Conservation (phyloP, 305 asterid genomes). For the Solanum hybrid region DNA sequence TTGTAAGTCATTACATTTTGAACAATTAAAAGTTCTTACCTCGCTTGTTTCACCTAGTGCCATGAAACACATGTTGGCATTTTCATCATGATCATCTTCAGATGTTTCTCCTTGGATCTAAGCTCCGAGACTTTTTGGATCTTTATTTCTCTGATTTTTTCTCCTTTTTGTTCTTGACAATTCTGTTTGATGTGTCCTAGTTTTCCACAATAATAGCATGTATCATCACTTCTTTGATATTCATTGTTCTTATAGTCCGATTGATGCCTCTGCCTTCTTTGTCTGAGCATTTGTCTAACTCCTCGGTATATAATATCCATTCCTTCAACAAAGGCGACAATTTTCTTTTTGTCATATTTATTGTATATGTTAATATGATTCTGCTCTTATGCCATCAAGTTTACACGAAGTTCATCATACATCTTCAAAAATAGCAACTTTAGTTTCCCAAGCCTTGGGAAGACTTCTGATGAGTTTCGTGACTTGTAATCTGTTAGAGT, state of each 20-base stretch:
- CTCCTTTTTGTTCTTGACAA: too few species aligned
- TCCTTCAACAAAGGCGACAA: neutral
- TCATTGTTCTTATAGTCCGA: too few species aligned
- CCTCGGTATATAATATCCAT: neutral
- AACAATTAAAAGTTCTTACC: neutral
- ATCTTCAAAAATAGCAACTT: neutral
- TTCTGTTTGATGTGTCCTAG: too few species aligned
- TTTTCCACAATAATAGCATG: too few species aligned
- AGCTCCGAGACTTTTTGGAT: too few species aligned
- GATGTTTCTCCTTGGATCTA: too few species aligned
- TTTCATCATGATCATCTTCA: neutral
- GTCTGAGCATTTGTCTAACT: neutral
- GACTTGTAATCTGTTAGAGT: neutral
- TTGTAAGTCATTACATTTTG: too few species aligned
- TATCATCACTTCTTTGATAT: too few species aligned
- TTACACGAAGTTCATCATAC: neutral
- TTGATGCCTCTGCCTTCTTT: too few species aligned
- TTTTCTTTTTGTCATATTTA: too few species aligned
- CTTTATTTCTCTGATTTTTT: too few species aligned
- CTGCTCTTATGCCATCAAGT: neutral
- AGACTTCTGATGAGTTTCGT: neutral
- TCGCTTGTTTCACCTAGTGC: neutral
- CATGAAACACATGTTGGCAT: neutral
- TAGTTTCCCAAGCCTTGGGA: neutral
- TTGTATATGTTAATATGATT: neutral